phyloP scores from a whole-genome alignment of 2,329 filamentous ascomycete species.

The Trichoderma polysporum region DNA sequence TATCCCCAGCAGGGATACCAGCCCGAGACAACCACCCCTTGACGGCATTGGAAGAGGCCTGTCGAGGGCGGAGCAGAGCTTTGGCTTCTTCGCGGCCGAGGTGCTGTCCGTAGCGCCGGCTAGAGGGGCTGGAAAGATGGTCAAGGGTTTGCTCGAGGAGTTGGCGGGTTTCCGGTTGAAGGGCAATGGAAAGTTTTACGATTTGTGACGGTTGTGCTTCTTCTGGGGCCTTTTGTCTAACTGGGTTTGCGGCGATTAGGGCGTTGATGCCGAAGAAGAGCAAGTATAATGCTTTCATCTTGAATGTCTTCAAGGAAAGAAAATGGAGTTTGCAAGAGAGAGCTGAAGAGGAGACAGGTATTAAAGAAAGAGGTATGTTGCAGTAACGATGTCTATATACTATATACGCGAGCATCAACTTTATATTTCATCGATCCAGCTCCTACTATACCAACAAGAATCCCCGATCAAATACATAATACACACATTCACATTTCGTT shows the following conservation, averaged over 20 bases:
- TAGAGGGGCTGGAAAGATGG: constrained; percentile 49
- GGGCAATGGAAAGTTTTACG: constrained; percentile 34
- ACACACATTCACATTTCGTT: not conserved
- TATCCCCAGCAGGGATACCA: constrained; percentile 37
- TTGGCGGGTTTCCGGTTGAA: constrained; percentile 28
- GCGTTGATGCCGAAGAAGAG: not conserved
- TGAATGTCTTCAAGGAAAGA: not conserved
- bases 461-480: not conserved
- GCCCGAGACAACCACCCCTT: constrained; percentile 46
- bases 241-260: constrained; percentile 3
- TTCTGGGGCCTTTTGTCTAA: constrained; percentile 14
- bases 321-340: not conserved
- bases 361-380: not conserved
- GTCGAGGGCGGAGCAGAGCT: constrained; percentile 46
- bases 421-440: not conserved
- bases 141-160: constrained; percentile 45
- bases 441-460: not conserved
- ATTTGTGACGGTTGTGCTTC: constrained; percentile 21
- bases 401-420: not conserved
- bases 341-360: not conserved
- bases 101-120: constrained; percentile 49
- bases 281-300: not conserved
- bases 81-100: constrained; percentile 50
- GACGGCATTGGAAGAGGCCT: constrained; percentile 40
- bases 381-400: not conserved